Percentiles rank a stretch among this genome's conserved stretches.
Conservation (phyloP, 208 protist genomes). For the Porcisia deanei region DNA sequence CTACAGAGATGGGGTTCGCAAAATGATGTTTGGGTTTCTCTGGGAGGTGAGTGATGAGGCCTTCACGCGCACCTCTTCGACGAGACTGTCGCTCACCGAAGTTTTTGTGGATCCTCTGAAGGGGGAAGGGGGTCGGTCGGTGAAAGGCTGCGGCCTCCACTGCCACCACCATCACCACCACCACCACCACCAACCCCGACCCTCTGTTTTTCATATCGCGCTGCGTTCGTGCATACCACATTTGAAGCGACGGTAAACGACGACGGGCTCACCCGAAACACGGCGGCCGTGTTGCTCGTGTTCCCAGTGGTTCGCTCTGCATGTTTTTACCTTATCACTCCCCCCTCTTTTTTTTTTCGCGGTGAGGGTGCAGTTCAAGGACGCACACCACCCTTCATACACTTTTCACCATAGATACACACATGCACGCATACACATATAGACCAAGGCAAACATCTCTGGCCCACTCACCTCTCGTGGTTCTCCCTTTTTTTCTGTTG, state of each 20-base stretch:
- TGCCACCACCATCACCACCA: too few relatives aligned
- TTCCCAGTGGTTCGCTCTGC: not conserved
- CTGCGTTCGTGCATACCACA: not conserved
- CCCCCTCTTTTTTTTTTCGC: not conserved
- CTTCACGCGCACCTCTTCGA: not conserved
- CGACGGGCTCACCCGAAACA: not conserved
- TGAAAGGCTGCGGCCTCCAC: not conserved
- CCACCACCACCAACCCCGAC: too few relatives aligned
- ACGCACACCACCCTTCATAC: not conserved
- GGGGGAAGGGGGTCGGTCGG: not conserved
- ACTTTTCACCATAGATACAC: not conserved
- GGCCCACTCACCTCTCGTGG: not conserved
- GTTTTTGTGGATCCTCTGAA: not conserved
- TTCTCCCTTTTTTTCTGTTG: not conserved
- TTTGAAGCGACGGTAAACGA: too few relatives aligned
- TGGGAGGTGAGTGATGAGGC: not conserved
- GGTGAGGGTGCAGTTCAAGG: not conserved
- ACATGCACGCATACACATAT: not conserved
- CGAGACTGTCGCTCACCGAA: not conserved
- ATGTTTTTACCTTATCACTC: not conserved
- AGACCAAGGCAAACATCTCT: not conserved
- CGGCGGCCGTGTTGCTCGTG: not conserved
- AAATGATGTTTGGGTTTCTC: not conserved
- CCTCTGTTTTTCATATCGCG: too few relatives aligned
- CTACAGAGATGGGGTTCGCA: not conserved